phyloP scores from a whole-genome alignment of 768 basidiomycete genomes.

The Suillus ampliporus region DNA sequence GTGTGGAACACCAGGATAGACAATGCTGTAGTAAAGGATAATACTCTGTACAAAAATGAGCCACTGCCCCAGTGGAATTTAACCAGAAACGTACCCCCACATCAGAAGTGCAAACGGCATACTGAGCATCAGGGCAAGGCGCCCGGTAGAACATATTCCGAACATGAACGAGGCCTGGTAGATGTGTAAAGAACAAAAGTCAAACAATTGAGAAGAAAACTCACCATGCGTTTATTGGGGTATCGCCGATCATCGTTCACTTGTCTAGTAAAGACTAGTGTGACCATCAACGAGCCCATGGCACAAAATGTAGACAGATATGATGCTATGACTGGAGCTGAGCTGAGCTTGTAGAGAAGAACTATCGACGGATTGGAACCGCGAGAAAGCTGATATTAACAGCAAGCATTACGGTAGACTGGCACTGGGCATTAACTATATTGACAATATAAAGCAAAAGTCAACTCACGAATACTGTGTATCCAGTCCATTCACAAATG shows the following conservation, averaged over 20 bases:
- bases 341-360: no score
- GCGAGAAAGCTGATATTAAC: conserved; percentile 16
- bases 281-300: conserved; percentile 12
- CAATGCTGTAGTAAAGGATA: background rate
- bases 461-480: conserved; percentile 50
- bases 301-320: conserved; percentile 14
- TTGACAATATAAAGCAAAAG: background rate
- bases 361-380: conserved; percentile 25
- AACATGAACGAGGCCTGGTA: conserved; percentile 1
- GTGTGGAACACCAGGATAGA: background rate
- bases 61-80: background rate
- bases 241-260: conserved; percentile 34
- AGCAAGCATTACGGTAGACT: conserved; percentile 17
- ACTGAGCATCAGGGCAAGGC: conserved; percentile 52
- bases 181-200: background rate
- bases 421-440: background rate
- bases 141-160: conserved; percentile 42
- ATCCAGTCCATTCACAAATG: conserved; percentile 52
- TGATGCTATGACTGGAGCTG: no score
- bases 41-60: background rate
- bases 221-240: conserved; percentile 30
- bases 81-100: conserved; percentile 48
- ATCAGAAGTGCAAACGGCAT: conserved; percentile 56
- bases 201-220: conserved; percentile 21
- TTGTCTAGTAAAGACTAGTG: conserved; percentile 10